A percentile compares a stretch with the other conserved stretches of the same genome.
These are phyloP conservation scores for Agastache rugosa DNA, from an alignment of 257 asterid genomes.

Conservation along the genomic window DNA sequence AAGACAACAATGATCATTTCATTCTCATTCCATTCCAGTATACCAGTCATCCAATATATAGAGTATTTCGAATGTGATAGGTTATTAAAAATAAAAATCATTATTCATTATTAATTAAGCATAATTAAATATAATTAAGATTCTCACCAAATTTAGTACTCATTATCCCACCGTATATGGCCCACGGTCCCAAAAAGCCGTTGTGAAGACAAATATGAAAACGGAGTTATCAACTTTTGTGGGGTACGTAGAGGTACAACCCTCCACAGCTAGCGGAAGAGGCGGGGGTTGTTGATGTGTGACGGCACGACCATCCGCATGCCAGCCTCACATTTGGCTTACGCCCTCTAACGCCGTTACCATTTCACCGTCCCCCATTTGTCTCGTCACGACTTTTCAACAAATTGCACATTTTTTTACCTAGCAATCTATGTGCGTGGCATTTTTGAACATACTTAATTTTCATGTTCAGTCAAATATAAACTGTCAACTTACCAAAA, in stretches of 20 bases:
- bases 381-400: slow-evolving; percentile 8
- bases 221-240: not conserved
- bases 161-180: no score
- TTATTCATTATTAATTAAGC: not conserved
- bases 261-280: slow-evolving; percentile 18
- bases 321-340: slow-evolving; percentile 32
- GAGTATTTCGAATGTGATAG: not conserved
- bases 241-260: slow-evolving; percentile 34
- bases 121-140: not conserved
- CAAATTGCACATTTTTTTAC: not conserved
- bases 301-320: slow-evolving; percentile 38
- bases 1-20: no score
- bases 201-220: not conserved
- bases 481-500: not conserved
- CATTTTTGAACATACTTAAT: not conserved
- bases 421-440: not conserved
- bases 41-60: no score
- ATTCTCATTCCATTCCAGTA: no score
- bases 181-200: slow-evolving; percentile 3
- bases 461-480: not conserved
- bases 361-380: slow-evolving; percentile 1
- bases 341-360: slow-evolving; percentile 26
- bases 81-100: not conserved
- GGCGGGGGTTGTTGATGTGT: slow-evolving; percentile 28
- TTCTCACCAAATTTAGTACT: not conserved